Evolutionary conservation across 495 filamentous ascomycete species (phyloP), one percentile per base, ranked within the genome.

Genomic region (Evansstolkia leycettana): DNA sequence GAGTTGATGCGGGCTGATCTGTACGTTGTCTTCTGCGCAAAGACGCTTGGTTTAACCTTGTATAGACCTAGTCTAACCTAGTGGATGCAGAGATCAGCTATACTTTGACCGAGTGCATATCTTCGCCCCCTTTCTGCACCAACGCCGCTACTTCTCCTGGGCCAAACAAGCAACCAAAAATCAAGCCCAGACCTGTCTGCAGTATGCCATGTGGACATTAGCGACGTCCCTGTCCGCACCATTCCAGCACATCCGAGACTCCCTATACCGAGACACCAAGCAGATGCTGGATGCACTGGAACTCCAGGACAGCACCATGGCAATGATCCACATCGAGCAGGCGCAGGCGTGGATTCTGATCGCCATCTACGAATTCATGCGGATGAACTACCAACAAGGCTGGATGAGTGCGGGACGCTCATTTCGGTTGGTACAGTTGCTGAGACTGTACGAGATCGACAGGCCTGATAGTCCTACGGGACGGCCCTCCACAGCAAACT

Each of bases 81-180:
- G n/a, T n/a, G n/a, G n/a, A n/a, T n/a, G 14, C 34, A 68, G 61
- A 29, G 70, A 75, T 30, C 66, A 73, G 45, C 46, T 75, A 14
- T 76, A 75, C 34, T 75, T 76, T 38, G 72, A 76, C 29, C 60
- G 72, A 18, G 67, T 75, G 3, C 70, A 76, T 25, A 58, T 67
- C 8, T 62, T 65, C 16, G 51, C 64, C 1, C 72, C 72, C 2
- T 69, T 76, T 9, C 47, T 76, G 5, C 65, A 74, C 38, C 58
- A 68, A 36, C 42, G 51, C 34, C 47, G 54, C n/a, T 65, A 65
- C 33, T 53, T 60, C n/a, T 34, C 48, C n/a, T 63, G 57, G 61
- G 43, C 43, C 13, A 44, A 46, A 35, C n/a, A n/a, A n/a, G n/a
- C n/a, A n/a, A n/a, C n/a, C n/a, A 46, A 56, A 32, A 47, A 51